These are phyloP conservation scores for Wickerhamiella lipophila DNA, from an alignment of 805 yeast species.

Conservation along the genomic window DNA sequence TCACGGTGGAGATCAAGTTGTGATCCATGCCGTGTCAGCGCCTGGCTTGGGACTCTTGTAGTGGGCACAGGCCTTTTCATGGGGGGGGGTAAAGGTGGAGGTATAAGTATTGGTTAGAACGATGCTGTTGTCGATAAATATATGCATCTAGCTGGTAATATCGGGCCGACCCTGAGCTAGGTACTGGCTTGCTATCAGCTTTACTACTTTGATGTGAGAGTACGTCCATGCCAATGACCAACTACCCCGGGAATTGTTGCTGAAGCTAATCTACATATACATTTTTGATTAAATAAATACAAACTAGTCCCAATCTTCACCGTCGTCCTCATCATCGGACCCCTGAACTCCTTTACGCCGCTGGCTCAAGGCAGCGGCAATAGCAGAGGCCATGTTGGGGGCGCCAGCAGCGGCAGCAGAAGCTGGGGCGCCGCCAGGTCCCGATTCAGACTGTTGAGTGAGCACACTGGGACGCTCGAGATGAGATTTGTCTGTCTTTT, in stretches of 20 bases:
- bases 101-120: too few relatives aligned
- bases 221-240: too few relatives aligned
- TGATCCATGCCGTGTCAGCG: constrained; percentile 43
- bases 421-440: too few relatives aligned
- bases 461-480: constrained; percentile 50
- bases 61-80: background rate
- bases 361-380: constrained; percentile 71
- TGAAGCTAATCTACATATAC: background rate
- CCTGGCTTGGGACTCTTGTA: background rate
- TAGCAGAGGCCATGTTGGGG: constrained; percentile 68
- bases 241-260: too few relatives aligned
- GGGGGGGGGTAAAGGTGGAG: too few relatives aligned
- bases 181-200: too few relatives aligned
- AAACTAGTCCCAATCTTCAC: constrained; percentile 51
- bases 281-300: background rate
- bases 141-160: too few relatives aligned
- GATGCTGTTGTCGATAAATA: too few relatives aligned
- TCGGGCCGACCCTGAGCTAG: too few relatives aligned
- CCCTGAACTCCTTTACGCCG: constrained; percentile 72
- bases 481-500: constrained; percentile 70
- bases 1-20: constrained; percentile 63
- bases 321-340: constrained; percentile 76
- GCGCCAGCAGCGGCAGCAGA: constrained; percentile 36
- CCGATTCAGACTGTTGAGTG: constrained; percentile 39
- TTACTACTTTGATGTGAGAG: too few relatives aligned